Conservation (phyloP, 371 early-diverging fungal species). For the Syncephalastrum monosporum region DNA sequence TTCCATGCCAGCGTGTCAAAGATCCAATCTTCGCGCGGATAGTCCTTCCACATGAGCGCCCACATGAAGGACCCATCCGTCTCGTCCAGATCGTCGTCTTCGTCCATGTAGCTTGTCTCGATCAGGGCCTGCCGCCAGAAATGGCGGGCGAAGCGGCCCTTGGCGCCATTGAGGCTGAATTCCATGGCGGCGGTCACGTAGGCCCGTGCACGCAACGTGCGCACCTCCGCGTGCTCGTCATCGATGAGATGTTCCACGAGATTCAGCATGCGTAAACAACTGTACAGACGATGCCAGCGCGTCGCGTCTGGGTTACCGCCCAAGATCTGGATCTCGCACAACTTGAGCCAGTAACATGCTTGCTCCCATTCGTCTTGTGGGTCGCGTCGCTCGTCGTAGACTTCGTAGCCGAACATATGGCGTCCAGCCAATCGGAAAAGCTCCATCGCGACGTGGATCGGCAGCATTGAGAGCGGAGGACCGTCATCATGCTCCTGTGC, state of each 20-base stretch:
- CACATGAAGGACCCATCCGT: slow-evolving; percentile 20
- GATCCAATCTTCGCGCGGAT: slow-evolving; percentile 22
- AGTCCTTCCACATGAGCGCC: slow-evolving; percentile 24
- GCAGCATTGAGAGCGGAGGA: slow-evolving; percentile 10
- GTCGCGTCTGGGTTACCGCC: slow-evolving; percentile 30
- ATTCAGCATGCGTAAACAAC: slow-evolving; percentile 41
- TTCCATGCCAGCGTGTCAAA: slow-evolving; percentile 30
- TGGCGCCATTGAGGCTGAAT: slow-evolving; percentile 18
- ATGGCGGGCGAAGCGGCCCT: slow-evolving; percentile 18
- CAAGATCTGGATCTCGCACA: slow-evolving; percentile 36
- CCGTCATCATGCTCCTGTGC: slow-evolving; percentile 15
- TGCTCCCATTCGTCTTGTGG: slow-evolving; percentile 36
- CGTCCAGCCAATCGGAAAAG: slow-evolving; percentile 25
- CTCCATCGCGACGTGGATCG: slow-evolving; percentile 21
- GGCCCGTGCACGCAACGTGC: slow-evolving; percentile 29
- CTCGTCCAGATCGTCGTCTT: slow-evolving; percentile 1
- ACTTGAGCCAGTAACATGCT: slow-evolving; percentile 39
- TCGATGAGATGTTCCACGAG: slow-evolving; percentile 34
- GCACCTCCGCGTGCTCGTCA: slow-evolving; percentile 17
- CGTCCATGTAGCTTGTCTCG: slow-evolving; percentile 12
- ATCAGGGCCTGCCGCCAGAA: slow-evolving; percentile 30
- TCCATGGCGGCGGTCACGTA: slow-evolving; percentile 48
- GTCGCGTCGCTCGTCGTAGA: slow-evolving; percentile 18
- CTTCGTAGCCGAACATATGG: slow-evolving; percentile 36
- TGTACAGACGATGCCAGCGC: slow-evolving; percentile 28